Percentiles rank a stretch among this genome's conserved stretches.
Conservation (phyloP, 352 stramenopile species). For the Chrysophaeum taylorii region DNA sequence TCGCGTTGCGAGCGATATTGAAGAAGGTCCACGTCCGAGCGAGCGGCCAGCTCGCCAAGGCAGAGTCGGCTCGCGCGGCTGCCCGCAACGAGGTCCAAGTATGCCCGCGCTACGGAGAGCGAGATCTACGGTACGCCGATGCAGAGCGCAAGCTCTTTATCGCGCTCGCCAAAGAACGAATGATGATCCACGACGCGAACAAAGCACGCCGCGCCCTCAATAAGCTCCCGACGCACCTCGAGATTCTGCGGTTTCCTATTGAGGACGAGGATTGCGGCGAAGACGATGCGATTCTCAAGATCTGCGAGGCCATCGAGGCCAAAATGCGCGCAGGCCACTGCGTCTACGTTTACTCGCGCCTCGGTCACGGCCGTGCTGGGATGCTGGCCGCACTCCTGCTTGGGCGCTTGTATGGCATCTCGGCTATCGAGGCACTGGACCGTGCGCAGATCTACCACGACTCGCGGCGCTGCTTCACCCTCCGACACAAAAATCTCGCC, state of each 20-base stretch:
- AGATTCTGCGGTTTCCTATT: conserved; percentile 12
- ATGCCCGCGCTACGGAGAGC: conserved; percentile 8
- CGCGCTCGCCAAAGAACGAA: conserved; percentile 10
- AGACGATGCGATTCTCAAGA: neutral
- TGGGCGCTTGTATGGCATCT: conserved; percentile 56
- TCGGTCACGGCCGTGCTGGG: conserved; percentile 56
- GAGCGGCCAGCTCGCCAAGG: conserved; percentile 6
- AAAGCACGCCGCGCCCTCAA: neutral
- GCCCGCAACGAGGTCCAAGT: conserved; percentile 13
- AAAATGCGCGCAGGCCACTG: conserved; percentile 32
- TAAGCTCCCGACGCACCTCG: conserved; percentile 6
- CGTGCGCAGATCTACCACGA: conserved; percentile 56
- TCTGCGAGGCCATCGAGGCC: conserved; percentile 20
- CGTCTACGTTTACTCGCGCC: conserved; percentile 58
- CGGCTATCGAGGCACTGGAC: conserved; percentile 51
- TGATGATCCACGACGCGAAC: conserved; percentile 15
- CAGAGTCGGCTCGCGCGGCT: neutral
- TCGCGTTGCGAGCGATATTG: neutral
- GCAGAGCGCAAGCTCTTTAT: conserved; percentile 1
- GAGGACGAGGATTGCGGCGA: neutral
- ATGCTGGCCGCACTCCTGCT: conserved; percentile 54
- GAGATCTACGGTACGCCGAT: conserved; percentile 11
- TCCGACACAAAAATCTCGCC: too few species aligned
- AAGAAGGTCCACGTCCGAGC: neutral
- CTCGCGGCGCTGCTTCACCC: too few species aligned